Base-by-base conservation (phyloP, 768 basidiomycete species). In the Scleroderma bovista region DNA sequence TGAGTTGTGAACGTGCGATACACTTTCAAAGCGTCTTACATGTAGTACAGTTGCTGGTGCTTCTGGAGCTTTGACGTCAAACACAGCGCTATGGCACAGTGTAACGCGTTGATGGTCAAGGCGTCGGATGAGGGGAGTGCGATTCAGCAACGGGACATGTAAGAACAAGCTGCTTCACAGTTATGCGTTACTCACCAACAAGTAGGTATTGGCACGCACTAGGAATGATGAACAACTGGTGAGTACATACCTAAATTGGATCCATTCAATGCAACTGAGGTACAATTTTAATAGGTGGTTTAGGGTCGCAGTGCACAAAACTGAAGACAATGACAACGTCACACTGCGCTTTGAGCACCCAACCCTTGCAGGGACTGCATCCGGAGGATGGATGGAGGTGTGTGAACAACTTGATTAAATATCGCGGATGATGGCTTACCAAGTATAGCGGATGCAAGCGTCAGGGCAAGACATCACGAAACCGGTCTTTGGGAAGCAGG, bases 361-460 rank as follows among this genome's bases (percentile, higher is more conserved):
- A 0, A 78, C 81, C 2, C 64, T 73, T 57, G 75, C 73, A 1
- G 80, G 78, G 6, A 63, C 63, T 5, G 66, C 66, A 34, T 51
- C 70, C 17, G 75, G 75, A 6, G 80, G 81, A 3, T 84, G 83
- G 83, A 83, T 84, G 82, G 72, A 80, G 59, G 68, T 72, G 44
- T 24, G 19, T 29, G 15, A 36, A 23, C 45, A 2, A 29, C 2
- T 19, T 15, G 23, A 15, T 23, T 9, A 11, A 22, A 19, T n/a
- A 11, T 9, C 29, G 24, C 32, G 22, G 15, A 46, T 29, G 1
- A 33, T 6, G 12, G 31, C 52, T 44, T 41, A 46, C 26, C 6
- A 37, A 16, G 15, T 17, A n/a, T 43, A 73, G 64, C 69, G 79
- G 12, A 59, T 80, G 52, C 79, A 80, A 62, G 61, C 65, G 10